These are phyloP conservation scores for Paramecium octaurelia DNA, from an alignment of 73 alveolate species.

Conservation along the genomic window DNA sequence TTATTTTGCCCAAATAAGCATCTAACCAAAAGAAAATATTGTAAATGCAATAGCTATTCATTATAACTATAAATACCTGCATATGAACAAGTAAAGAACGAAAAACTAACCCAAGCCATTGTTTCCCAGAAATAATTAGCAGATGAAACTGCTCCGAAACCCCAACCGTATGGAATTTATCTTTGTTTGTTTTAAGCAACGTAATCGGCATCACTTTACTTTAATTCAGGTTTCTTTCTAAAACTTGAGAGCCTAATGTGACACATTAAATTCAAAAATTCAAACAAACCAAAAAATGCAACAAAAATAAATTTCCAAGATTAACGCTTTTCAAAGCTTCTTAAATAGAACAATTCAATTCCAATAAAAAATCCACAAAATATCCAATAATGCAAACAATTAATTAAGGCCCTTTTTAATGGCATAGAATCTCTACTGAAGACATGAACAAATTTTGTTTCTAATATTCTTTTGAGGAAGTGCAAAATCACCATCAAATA, in stretches of 20 bases:
- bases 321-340: neutral
- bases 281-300: slow-evolving; percentile 46
- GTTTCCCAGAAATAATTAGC: slow-evolving; percentile 98
- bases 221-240: neutral
- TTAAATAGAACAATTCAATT: slow-evolving; percentile 21
- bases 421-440: slow-evolving; percentile 96
- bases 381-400: slow-evolving; percentile 96
- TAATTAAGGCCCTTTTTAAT: slow-evolving; percentile 77
- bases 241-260: slow-evolving; percentile 44
- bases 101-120: slow-evolving; percentile 90
- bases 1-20: slow-evolving; percentile 82
- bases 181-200: slow-evolving; percentile 35
- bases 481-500: slow-evolving; percentile 70
- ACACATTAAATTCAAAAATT: slow-evolving; percentile 60
- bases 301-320: slow-evolving; percentile 21
- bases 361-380: slow-evolving; percentile 80
- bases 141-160: slow-evolving; percentile 91
- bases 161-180: slow-evolving; percentile 77
- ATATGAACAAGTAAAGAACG: slow-evolving; percentile 63
- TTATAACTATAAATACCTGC: slow-evolving; percentile 48
- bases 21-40: slow-evolving; percentile 62
- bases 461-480: slow-evolving; percentile 89
- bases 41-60: slow-evolving; percentile 50
- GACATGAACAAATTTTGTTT: slow-evolving; percentile 89
- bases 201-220: neutral